phyloP scores from a whole-genome alignment of 169 alveolate species.

The Condylostoma magnum region DNA sequence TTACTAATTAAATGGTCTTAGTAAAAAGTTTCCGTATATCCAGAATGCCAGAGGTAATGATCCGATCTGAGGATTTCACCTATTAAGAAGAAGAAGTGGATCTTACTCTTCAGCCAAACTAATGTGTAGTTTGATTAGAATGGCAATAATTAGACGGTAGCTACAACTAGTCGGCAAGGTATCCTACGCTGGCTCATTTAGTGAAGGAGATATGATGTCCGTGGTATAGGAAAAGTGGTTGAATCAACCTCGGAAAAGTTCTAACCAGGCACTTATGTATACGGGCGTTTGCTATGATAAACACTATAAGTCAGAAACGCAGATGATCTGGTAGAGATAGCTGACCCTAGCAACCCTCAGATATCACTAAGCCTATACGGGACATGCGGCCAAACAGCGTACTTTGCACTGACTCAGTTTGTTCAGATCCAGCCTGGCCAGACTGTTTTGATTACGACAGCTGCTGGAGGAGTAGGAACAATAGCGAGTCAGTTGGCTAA shows the following conservation, averaged over 20 bases:
- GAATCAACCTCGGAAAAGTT: background rate
- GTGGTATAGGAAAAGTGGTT: background rate
- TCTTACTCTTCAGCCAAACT: too few species aligned
- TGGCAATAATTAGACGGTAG: too few species aligned
- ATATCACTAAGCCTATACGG: conserved; percentile 36
- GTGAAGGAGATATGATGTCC: too few species aligned
- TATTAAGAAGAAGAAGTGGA: too few species aligned
- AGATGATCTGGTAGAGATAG: background rate
- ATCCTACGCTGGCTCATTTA: too few species aligned
- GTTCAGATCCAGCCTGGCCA: conserved; percentile 47
- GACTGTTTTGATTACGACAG: conserved; percentile 46
- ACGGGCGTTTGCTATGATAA: conserved; percentile 25
- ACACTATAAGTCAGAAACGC: background rate
- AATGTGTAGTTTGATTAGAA: too few species aligned
- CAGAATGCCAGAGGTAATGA: too few species aligned
- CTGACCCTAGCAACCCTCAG: conserved; percentile 18
- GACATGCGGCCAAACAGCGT: conserved; percentile 52
- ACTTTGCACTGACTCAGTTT: conserved; percentile 44
- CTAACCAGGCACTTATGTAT: conserved; percentile 8
- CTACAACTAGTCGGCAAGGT: too few species aligned
- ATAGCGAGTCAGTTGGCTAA: conserved; percentile 54
- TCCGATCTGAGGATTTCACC: too few species aligned
- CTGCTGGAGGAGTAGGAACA: conserved; percentile 63
- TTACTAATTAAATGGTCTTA: too few species aligned
- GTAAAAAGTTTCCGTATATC: too few species aligned